phyloP scores from a whole-genome alignment of 2,329 filamentous ascomycete species.

The Paraphaeosphaeria sporulosa region DNA sequence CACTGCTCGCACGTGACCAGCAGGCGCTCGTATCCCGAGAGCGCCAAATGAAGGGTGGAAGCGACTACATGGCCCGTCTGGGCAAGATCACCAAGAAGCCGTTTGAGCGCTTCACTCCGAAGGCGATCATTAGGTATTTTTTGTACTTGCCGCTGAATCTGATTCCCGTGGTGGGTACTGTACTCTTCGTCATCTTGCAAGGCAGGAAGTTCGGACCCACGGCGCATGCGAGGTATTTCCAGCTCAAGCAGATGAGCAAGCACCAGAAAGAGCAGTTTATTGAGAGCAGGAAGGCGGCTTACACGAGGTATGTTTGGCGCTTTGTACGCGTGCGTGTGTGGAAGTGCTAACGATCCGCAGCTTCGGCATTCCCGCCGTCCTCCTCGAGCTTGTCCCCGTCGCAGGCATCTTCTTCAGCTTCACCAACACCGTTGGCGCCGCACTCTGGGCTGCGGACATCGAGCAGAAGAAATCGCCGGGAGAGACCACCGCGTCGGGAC shows the following conservation, averaged over 20 bases:
- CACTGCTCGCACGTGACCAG: slow-evolving; percentile 62
- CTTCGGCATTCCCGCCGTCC: slow-evolving; percentile 78
- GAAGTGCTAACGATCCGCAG: slow-evolving; percentile 28
- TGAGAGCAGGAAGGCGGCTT: slow-evolving; percentile 73
- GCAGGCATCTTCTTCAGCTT: slow-evolving; percentile 85
- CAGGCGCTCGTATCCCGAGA: slow-evolving; percentile 74
- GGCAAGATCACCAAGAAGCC: slow-evolving; percentile 65
- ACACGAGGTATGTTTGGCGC: slow-evolving; percentile 70
- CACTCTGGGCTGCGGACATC: slow-evolving; percentile 91
- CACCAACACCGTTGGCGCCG: slow-evolving; percentile 90
- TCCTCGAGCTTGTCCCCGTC: slow-evolving; percentile 86
- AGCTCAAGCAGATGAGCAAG: slow-evolving; percentile 82
- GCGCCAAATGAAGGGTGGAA: slow-evolving; percentile 69
- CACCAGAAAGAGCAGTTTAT: slow-evolving; percentile 73
- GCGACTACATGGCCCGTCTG: slow-evolving; percentile 62
- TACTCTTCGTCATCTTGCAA: slow-evolving; percentile 80
- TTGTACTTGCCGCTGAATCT: slow-evolving; percentile 93
- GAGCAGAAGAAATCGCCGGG: slow-evolving; percentile 55
- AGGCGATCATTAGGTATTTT: slow-evolving; percentile 76
- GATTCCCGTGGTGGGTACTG: slow-evolving; percentile 86
- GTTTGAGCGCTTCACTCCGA: slow-evolving; percentile 60
- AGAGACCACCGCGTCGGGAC: slow-evolving; percentile 43
- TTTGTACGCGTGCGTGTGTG: not conserved
- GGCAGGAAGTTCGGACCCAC: slow-evolving; percentile 61
- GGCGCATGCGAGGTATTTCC: slow-evolving; percentile 77